These are phyloP conservation scores for Calycina herbarum DNA, from an alignment of 2,329 filamentous ascomycete genomes.

Conservation along the genomic window DNA sequence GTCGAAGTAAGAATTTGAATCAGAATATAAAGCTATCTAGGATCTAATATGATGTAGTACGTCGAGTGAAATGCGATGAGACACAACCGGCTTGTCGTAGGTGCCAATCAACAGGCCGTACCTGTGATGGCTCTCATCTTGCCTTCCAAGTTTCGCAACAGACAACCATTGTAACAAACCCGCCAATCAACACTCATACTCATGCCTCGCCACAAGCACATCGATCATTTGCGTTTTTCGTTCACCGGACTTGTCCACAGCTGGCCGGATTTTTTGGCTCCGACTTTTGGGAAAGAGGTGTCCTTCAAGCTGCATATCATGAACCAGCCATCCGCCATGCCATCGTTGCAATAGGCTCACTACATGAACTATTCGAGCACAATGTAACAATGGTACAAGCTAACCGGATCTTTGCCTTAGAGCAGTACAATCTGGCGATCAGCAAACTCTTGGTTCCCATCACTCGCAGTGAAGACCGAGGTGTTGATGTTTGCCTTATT, in stretches of 20 bases:
- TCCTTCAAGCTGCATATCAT: slow-evolving; percentile 60
- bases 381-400: slow-evolving; percentile 3
- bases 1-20: slow-evolving; percentile 9
- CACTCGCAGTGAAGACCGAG: slow-evolving; percentile 10
- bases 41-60: slow-evolving; percentile 12
- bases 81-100: slow-evolving; percentile 12
- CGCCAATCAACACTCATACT: slow-evolving; percentile 13
- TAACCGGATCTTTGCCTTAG: slow-evolving; percentile 21
- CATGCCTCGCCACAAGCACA: slow-evolving; percentile 14
- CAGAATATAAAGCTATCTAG: background rate
- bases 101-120: slow-evolving; percentile 26
- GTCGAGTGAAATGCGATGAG: slow-evolving; percentile 21
- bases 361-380: slow-evolving; percentile 24
- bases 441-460: slow-evolving; percentile 17
- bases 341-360: slow-evolving; percentile 27
- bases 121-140: slow-evolving; percentile 43
- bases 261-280: slow-evolving; percentile 65
- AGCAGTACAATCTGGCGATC: slow-evolving; percentile 27
- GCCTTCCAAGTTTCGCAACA: slow-evolving; percentile 15
- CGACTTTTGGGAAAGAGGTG: slow-evolving; percentile 61
- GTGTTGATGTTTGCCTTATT: slow-evolving; percentile 25
- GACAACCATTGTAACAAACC: slow-evolving; percentile 20
- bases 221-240: slow-evolving; percentile 21
- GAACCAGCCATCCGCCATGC: slow-evolving; percentile 28
- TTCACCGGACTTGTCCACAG: slow-evolving; percentile 55